Conservation (phyloP, 148 eudicot species). For the Heliosperma pusillum region DNA sequence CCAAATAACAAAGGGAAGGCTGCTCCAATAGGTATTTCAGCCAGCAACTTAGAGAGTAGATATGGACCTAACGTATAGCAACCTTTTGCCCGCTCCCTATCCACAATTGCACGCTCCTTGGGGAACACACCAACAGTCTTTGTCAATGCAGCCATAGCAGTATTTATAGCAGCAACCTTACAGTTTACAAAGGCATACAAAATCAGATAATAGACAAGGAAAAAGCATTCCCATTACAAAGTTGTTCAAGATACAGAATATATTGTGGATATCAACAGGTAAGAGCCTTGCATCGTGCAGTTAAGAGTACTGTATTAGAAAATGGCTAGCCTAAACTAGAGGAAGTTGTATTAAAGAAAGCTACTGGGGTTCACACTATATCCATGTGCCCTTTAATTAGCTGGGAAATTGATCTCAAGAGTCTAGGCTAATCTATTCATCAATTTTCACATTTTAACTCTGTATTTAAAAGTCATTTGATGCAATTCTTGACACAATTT, state of each 20-base stretch:
- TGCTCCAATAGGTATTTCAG: slow-evolving; percentile 94
- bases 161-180: slow-evolving; percentile 97
- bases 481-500: too few relatives aligned
- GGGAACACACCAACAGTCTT: slow-evolving; percentile 96
- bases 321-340: neutral
- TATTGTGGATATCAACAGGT: neutral
- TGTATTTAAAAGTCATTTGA: too few relatives aligned
- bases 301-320: neutral
- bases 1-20: slow-evolving; percentile 94
- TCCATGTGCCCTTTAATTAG: neutral
- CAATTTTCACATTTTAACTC: slow-evolving; percentile 5
- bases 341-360: neutral
- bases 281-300: neutral
- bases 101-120: slow-evolving; percentile 95
- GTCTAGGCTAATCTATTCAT: neutral
- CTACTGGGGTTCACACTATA: neutral
- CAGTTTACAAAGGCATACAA: slow-evolving; percentile 14
- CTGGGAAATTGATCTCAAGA: neutral
- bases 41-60: slow-evolving; percentile 79
- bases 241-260: neutral
- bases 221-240: neutral
- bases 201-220: neutral
- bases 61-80: slow-evolving; percentile 86
- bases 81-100: slow-evolving; percentile 92
- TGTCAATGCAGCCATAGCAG: slow-evolving; percentile 99